Percentiles rank a stretch among this genome's conserved stretches.
Conservation (phyloP, 352 stramenopile genomes). For the Nothophytophthora sp. region DNA sequence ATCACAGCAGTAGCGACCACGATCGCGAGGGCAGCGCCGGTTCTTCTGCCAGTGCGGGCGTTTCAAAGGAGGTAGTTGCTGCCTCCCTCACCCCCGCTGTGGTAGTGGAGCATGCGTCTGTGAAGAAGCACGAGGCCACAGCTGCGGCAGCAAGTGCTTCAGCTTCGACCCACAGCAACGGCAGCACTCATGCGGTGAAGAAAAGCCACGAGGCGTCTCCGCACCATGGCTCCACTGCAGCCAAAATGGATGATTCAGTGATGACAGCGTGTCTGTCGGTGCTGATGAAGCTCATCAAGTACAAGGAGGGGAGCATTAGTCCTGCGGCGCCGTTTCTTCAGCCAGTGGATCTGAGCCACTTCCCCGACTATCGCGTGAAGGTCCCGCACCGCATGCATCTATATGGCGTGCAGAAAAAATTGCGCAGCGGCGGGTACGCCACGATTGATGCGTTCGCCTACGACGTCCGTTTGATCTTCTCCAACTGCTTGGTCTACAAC, state of each 20-base stretch:
- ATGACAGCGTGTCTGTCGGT: constrained; percentile 57
- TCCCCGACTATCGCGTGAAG: constrained; percentile 86
- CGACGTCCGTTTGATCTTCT: constrained; percentile 84
- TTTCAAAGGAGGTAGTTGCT: background rate
- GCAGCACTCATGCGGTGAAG: constrained; percentile 25
- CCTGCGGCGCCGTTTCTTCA: constrained; percentile 80
- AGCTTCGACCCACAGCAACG: constrained; percentile 3
- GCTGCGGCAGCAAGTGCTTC: constrained; percentile 2
- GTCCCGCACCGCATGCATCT: constrained; percentile 85
- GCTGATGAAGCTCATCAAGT: constrained; percentile 87
- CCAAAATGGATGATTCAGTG: constrained; percentile 61
- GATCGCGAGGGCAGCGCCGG: constrained; percentile 7
- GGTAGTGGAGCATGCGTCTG: background rate
- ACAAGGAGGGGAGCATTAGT: constrained; percentile 76
- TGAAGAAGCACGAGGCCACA: background rate
- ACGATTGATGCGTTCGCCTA: constrained; percentile 68
- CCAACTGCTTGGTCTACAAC: constrained; percentile 90
- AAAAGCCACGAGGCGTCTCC: constrained; percentile 12
- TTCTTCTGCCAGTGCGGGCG: constrained; percentile 2
- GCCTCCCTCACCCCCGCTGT: background rate
- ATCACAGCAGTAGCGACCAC: constrained; percentile 28
- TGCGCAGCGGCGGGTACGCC: constrained; percentile 69
- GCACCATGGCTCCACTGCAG: constrained; percentile 2
- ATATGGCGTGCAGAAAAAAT: constrained; percentile 85
- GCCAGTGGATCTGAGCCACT: constrained; percentile 79